phyloP scores from a whole-genome alignment of 345 rosid species.

The Erodium maritimum region DNA sequence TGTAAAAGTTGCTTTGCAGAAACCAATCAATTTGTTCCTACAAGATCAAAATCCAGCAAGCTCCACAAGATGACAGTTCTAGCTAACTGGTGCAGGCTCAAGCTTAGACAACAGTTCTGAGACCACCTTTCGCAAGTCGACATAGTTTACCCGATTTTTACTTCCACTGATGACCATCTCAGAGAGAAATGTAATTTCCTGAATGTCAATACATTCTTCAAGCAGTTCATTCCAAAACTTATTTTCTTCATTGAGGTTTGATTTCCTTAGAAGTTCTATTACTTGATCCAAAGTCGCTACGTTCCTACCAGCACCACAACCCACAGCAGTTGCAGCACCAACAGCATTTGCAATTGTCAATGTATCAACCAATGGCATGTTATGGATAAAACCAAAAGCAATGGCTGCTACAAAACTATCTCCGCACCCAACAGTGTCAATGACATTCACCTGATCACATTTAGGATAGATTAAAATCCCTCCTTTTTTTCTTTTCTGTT shows the following conservation, averaged over 20 bases:
- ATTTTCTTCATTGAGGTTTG: conserved; percentile 61
- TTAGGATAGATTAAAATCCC: not conserved
- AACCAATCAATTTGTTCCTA: no score
- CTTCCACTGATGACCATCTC: conserved; percentile 27
- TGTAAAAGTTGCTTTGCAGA: no score
- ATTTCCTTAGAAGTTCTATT: conserved; percentile 45
- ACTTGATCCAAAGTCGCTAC: conserved; percentile 63
- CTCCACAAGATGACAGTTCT: no score
- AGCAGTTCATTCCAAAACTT: conserved; percentile 43
- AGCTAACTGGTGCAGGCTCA: conserved; percentile 31
- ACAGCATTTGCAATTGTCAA: conserved; percentile 88
- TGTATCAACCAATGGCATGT: conserved; percentile 53
- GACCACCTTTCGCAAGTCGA: conserved; percentile 43
- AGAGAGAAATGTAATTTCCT: conserved; percentile 43
- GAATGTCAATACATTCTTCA: conserved; percentile 17
- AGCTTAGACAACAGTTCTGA: conserved; percentile 60
- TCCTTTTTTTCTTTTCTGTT: no score
- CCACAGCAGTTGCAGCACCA: conserved; percentile 98
- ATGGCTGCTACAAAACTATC: conserved; percentile 96
- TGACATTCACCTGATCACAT: conserved; percentile 56
- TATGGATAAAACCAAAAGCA: conserved; percentile 78
- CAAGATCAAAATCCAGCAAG: no score
- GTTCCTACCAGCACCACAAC: conserved; percentile 93
- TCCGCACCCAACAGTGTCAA: conserved; percentile 97
- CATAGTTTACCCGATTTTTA: conserved; percentile 19